These are phyloP conservation scores for Arthrobotrys iridis DNA, from an alignment of 2,329 filamentous ascomycete species.

Conservation along the genomic window DNA sequence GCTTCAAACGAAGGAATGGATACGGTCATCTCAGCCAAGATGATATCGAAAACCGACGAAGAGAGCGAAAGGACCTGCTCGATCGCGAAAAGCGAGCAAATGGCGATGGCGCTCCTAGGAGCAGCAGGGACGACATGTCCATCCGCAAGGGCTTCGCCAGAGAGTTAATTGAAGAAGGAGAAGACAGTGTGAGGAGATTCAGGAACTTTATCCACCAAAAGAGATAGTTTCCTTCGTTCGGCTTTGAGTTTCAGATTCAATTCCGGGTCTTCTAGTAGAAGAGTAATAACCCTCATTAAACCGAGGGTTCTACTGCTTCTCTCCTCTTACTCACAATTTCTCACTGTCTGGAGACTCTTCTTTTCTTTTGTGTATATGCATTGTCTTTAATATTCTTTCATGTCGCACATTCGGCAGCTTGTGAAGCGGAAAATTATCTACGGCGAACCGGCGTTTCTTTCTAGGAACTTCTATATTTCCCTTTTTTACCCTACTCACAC, in stretches of 20 bases:
- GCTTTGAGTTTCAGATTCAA: neutral
- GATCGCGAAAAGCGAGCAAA: constrained; percentile 54
- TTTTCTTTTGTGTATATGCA: constrained; percentile 41
- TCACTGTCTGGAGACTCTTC: constrained; percentile 9
- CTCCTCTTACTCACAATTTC: neutral
- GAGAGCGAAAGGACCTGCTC: constrained; percentile 70
- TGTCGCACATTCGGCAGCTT: constrained; percentile 22
- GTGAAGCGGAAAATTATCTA: constrained; percentile 30
- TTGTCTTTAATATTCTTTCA: constrained; percentile 37
- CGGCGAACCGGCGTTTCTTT: constrained; percentile 45
- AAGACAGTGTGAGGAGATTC: constrained; percentile 49
- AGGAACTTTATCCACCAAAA: constrained; percentile 47
- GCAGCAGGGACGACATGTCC: constrained; percentile 56
- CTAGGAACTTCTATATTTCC: constrained; percentile 26
- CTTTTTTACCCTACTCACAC: constrained; percentile 15
- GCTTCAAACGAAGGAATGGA: constrained; percentile 80
- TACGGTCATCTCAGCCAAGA: constrained; percentile 84
- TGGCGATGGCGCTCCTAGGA: constrained; percentile 47
- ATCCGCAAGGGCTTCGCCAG: constrained; percentile 56
- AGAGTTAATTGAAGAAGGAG: constrained; percentile 54
- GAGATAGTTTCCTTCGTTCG: constrained; percentile 26
- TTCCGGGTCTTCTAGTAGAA: constrained; percentile 1
- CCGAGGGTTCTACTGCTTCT: neutral
- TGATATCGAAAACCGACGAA: constrained; percentile 78
- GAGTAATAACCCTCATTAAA: neutral